Conservation (phyloP, 306 rosid species). For the Vigna nakashimae region DNA sequence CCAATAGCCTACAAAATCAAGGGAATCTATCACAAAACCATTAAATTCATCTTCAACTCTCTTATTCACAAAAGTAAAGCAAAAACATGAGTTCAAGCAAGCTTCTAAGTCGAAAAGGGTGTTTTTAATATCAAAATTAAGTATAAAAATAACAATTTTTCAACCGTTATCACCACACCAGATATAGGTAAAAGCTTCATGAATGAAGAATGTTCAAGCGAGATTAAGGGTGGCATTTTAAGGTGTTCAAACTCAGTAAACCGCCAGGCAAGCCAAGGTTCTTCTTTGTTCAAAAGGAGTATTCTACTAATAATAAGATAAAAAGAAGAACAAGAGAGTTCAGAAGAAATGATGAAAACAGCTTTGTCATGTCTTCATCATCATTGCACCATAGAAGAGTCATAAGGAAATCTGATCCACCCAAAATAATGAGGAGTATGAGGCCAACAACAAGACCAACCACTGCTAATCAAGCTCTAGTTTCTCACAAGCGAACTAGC, state of each 20-base stretch:
- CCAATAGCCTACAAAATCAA: no score
- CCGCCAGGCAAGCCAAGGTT: conserved; percentile 59
- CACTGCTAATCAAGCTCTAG: conserved; percentile 58
- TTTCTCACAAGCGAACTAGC: conserved; percentile 70
- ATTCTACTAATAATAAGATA: conserved; percentile 54
- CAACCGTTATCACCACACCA: conserved; percentile 39
- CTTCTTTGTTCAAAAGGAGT: conserved; percentile 55
- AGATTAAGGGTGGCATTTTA: conserved; percentile 59
- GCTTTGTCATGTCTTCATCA: conserved; percentile 38
- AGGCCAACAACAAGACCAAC: conserved; percentile 62
- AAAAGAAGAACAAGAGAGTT: conserved; percentile 63
- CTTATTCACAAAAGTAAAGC: no score
- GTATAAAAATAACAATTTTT: no score
- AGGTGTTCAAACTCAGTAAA: conserved; percentile 61
- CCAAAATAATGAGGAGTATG: conserved; percentile 57
- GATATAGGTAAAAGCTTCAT: conserved; percentile 44
- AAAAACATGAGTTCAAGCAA: no score
- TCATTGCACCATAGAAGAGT: conserved; percentile 54
- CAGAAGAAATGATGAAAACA: conserved; percentile 77
- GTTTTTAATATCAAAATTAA: no score
- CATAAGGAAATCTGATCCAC: conserved; percentile 83
- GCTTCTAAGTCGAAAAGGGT: no score
- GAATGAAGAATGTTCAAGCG: conserved; percentile 56
- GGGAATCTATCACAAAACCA: no score
- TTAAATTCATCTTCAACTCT: no score